Percentiles rank a stretch among this genome's conserved stretches.
phyloP scores from a whole-genome alignment of 176 grass and related monocot species.

The Aegilops umbellulata region DNA sequence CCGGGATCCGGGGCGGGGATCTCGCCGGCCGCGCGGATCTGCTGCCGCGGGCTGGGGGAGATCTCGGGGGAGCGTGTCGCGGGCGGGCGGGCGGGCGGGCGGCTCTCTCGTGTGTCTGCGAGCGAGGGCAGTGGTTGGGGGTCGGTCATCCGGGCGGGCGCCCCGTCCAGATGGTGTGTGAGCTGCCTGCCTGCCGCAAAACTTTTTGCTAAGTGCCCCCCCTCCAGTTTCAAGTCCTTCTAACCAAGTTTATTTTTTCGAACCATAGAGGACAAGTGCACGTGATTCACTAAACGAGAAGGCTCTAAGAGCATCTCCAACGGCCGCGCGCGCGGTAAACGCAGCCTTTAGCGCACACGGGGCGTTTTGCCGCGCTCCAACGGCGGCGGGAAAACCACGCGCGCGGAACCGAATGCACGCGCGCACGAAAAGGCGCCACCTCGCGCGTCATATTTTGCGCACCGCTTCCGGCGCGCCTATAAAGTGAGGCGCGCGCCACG shows the following conservation, averaged over 20 bases:
- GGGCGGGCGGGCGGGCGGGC: slow-evolving; percentile 15
- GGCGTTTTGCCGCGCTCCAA: too few species aligned
- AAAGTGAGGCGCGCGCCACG: too few species aligned
- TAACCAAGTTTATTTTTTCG: background rate
- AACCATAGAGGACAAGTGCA: too few species aligned
- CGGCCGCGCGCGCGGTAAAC: too few species aligned
- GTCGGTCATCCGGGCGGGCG: background rate
- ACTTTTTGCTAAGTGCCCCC: slow-evolving; percentile 18
- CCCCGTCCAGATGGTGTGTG: background rate
- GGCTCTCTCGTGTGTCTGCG: slow-evolving; percentile 3
- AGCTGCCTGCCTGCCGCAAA: slow-evolving; percentile 7
- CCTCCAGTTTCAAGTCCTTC: background rate
- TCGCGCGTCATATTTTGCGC: too few species aligned
- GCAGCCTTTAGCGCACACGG: too few species aligned
- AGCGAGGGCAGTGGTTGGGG: slow-evolving; percentile 36
- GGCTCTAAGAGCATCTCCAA: too few species aligned
- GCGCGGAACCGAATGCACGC: too few species aligned
- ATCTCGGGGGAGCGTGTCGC: slow-evolving; percentile 51
- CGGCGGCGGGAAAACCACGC: too few species aligned
- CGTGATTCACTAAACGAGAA: too few species aligned
- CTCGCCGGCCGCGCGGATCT: slow-evolving; percentile 33
- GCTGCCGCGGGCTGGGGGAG: slow-evolving; percentile 27
- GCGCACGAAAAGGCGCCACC: too few species aligned
- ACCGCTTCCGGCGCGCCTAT: too few species aligned
- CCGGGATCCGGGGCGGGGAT: slow-evolving; percentile 20